A percentile compares a stretch with the other conserved stretches of the same genome.
Evolutionary conservation across 2,329 filamentous ascomycete species (phyloP).

Genomic region (Ambrosiella xylebori): DNA sequence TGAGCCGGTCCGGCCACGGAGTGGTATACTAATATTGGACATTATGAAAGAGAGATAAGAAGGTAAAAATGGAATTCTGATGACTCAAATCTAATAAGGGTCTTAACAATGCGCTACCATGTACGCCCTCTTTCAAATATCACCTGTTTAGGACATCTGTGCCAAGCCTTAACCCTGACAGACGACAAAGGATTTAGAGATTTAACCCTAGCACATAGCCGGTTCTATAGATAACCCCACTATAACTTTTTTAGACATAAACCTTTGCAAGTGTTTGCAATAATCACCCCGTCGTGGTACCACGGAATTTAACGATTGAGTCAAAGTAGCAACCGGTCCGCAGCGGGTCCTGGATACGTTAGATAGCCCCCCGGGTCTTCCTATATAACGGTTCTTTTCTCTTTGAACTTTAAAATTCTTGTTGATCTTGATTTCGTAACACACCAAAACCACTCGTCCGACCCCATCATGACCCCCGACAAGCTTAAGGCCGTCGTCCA

Average conservation of each 20-base stretch:
- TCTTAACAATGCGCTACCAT: no score
- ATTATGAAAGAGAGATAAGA: background rate
- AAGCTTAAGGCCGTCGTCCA: constrained; percentile 35
- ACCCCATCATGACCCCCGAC: constrained; percentile 35
- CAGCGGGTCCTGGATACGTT: background rate
- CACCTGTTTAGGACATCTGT: background rate
- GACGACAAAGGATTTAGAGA: background rate
- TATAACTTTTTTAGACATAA: background rate
- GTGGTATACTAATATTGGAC: background rate
- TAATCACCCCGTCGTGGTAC: constrained; percentile 8
- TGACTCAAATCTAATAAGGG: background rate
- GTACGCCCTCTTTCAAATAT: no score
- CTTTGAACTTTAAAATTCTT: background rate
- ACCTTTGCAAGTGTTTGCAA: constrained; percentile 1
- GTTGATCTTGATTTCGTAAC: background rate
- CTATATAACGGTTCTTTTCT: background rate
- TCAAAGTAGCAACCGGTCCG: constrained; percentile 3
- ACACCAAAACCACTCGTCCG: background rate
- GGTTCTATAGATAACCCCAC: background rate
- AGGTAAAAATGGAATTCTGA: background rate
- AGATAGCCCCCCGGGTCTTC: background rate
- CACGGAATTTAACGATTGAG: constrained; percentile 9
- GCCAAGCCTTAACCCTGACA: background rate
- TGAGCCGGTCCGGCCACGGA: constrained; percentile 4
- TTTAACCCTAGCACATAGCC: no score